Percentiles rank a stretch among this genome's conserved stretches.
phyloP scores from a whole-genome alignment of 164 flowering plant genomes.

The Buxus sempervirens region DNA sequence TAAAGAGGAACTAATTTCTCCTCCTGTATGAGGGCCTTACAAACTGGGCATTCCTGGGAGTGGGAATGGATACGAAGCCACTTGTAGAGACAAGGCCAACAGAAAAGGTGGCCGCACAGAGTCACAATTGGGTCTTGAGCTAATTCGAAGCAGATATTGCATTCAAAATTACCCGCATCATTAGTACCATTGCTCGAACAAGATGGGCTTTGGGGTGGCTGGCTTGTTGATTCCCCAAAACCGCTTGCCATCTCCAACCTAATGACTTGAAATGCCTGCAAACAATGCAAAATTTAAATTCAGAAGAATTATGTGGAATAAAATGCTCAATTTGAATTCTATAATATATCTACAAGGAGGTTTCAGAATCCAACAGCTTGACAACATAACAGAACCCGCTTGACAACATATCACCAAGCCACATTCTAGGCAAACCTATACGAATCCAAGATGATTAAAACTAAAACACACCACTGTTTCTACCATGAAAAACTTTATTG shows the following conservation, averaged over 20 bases:
- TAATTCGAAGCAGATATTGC: slow-evolving; percentile 77
- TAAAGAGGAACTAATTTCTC: slow-evolving; percentile 75
- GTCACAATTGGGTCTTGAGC: slow-evolving; percentile 84
- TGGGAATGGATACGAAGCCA: slow-evolving; percentile 70
- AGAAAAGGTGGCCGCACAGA: slow-evolving; percentile 72
- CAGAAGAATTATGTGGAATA: not conserved
- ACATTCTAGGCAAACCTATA: no score
- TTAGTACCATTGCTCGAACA: slow-evolving; percentile 31
- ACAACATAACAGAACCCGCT: no score
- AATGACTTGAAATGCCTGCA: not conserved
- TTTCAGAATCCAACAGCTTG: no score
- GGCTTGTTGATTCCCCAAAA: slow-evolving; percentile 43
- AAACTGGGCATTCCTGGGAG: slow-evolving; percentile 71
- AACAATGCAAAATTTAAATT: not conserved
- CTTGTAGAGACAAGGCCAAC: slow-evolving; percentile 81
- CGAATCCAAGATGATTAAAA: no score
- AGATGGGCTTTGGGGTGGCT: slow-evolving; percentile 39
- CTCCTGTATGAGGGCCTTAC: slow-evolving; percentile 69
- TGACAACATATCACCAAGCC: no score
- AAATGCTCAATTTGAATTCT: no score
- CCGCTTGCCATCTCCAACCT: slow-evolving; percentile 32
- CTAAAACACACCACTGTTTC: no score
- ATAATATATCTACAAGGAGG: no score
- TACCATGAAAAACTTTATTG: no score
- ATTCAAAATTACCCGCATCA: slow-evolving; percentile 62